These are phyloP conservation scores for Cubamyces sp. DNA, from an alignment of 768 basidiomycete species.

Conservation along the genomic window DNA sequence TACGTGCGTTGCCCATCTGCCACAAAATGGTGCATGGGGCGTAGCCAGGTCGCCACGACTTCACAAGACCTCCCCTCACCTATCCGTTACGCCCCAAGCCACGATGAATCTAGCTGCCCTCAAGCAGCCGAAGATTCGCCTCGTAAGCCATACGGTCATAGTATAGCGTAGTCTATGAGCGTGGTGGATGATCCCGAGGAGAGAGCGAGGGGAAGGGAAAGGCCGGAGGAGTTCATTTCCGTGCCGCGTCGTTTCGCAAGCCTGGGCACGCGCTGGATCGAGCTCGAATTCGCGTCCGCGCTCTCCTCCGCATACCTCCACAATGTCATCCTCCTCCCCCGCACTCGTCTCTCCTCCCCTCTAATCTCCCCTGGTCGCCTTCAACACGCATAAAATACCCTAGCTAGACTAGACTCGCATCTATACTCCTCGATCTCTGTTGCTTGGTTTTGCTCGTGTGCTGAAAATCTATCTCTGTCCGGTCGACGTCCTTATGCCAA, in stretches of 20 bases:
- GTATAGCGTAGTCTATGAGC: not conserved
- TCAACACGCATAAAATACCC: not conserved
- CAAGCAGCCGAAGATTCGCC: too few species aligned
- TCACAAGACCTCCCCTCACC: too few species aligned
- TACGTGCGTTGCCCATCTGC: too few species aligned
- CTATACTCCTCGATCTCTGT: not conserved
- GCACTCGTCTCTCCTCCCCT: not conserved
- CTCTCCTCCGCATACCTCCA: conserved; percentile 14
- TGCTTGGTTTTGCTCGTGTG: conserved; percentile 9
- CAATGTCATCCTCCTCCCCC: conserved; percentile 18
- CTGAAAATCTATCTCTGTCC: not conserved
- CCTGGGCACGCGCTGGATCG: conserved; percentile 7
- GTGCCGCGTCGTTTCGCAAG: conserved; percentile 25
- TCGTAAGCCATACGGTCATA: too few species aligned
- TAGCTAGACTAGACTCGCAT: conserved; percentile 2
- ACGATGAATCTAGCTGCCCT: too few species aligned
- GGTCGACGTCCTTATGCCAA: conserved; percentile 16
- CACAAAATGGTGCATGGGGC: too few species aligned
- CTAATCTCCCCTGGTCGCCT: not conserved
- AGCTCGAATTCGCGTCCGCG: not conserved
- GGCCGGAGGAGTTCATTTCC: conserved; percentile 14
- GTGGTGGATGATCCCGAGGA: conserved; percentile 7
- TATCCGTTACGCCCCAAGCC: too few species aligned
- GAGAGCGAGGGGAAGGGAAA: not conserved
- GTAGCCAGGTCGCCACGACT: too few species aligned